Percentiles rank a stretch among this genome's conserved stretches.
These are phyloP conservation scores for Cercospora sp. DNA, from an alignment of 2,329 filamentous ascomycete species.

Conservation along the genomic window DNA sequence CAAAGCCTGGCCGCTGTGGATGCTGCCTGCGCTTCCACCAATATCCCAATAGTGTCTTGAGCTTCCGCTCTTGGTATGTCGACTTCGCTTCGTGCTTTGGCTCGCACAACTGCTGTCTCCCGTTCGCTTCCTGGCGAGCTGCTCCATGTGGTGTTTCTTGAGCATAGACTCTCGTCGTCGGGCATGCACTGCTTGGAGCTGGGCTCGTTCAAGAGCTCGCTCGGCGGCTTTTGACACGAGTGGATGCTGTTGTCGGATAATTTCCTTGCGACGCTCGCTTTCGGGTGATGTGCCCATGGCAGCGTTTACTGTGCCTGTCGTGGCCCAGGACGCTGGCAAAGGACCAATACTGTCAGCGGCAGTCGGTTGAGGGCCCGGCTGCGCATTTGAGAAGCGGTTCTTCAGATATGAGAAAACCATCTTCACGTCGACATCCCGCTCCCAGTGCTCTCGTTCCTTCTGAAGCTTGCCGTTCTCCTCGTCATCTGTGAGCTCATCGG, in stretches of 20 bases:
- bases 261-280: slow-evolving; percentile 71
- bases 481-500: slow-evolving; percentile 39
- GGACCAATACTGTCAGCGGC: slow-evolving; percentile 32
- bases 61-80: slow-evolving; percentile 59
- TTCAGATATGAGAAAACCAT: slow-evolving; percentile 88
- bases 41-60: slow-evolving; percentile 92
- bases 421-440: slow-evolving; percentile 84
- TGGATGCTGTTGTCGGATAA: slow-evolving; percentile 86
- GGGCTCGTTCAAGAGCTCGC: slow-evolving; percentile 44
- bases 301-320: slow-evolving; percentile 36
- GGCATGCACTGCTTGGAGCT: slow-evolving; percentile 22
- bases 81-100: slow-evolving; percentile 74
- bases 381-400: slow-evolving; percentile 64
- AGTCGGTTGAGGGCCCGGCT: slow-evolving; percentile 9
- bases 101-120: slow-evolving; percentile 72
- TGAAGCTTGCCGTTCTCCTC: slow-evolving; percentile 30
- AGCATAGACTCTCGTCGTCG: slow-evolving; percentile 23
- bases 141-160: slow-evolving; percentile 45
- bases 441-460: slow-evolving; percentile 77
- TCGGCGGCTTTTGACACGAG: slow-evolving; percentile 64
- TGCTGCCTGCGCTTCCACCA: slow-evolving; percentile 75
- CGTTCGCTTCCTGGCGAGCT: slow-evolving; percentile 38
- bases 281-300: slow-evolving; percentile 54
- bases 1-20: slow-evolving; percentile 43
- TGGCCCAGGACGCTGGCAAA: slow-evolving; percentile 39